A percentile compares a stretch with the other conserved stretches of the same genome.
Conservation (phyloP, 257 asterid species). For the Ocimum tenuiflorum region DNA sequence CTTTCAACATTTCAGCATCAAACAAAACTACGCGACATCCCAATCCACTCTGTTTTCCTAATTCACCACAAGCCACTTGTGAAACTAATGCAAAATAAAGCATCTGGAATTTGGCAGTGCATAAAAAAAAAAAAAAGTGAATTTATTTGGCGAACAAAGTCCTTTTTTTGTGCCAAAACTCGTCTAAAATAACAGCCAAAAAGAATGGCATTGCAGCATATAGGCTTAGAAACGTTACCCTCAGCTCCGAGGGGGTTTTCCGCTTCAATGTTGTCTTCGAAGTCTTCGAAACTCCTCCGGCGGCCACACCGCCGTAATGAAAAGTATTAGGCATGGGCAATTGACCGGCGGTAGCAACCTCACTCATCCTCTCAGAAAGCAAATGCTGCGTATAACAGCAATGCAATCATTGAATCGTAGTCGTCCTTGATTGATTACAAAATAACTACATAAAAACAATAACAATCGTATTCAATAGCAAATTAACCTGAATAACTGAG, state of each 20-base stretch:
- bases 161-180: no score
- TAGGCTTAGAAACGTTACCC: conserved; percentile 36
- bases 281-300: conserved; percentile 41
- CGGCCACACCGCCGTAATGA: conserved; percentile 36
- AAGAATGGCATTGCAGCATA: background rate
- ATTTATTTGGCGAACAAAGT: no score
- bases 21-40: background rate
- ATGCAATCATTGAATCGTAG: background rate
- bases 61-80: background rate
- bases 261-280: conserved; percentile 46
- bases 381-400: background rate
- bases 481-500: background rate
- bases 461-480: background rate
- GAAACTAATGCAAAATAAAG: background rate
- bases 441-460: background rate
- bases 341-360: conserved; percentile 51
- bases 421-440: background rate
- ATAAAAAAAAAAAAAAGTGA: background rate
- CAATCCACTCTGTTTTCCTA: background rate
- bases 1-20: background rate
- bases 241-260: conserved; percentile 78
- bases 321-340: conserved; percentile 41
- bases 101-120: background rate
- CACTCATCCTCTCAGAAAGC: conserved; percentile 44
- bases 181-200: no score